A percentile compares a stretch with the other conserved stretches of the same genome.
These are phyloP conservation scores for Lentinula aciculospora DNA, from an alignment of 768 basidiomycete genomes.

Conservation along the genomic window DNA sequence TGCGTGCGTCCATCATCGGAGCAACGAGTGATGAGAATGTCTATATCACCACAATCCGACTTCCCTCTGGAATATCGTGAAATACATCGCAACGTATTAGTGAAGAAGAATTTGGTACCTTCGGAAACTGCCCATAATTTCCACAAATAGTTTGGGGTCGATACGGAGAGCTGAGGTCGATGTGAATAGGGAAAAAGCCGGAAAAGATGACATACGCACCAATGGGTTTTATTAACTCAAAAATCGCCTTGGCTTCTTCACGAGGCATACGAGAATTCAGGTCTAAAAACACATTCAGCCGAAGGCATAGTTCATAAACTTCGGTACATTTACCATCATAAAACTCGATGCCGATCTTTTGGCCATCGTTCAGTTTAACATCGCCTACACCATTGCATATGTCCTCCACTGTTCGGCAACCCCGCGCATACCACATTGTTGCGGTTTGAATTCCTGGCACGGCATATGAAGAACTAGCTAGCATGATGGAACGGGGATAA, in stretches of 20 bases:
- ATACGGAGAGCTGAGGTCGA: conserved; percentile 52
- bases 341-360: conserved; percentile 61
- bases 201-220: conserved; percentile 34
- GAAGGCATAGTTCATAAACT: background rate
- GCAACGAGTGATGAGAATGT: conserved; percentile 79
- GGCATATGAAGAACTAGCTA: background rate
- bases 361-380: conserved; percentile 51
- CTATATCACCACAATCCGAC: conserved; percentile 84
- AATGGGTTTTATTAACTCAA: conserved; percentile 62
- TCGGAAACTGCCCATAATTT: conserved; percentile 91
- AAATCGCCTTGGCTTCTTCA: conserved; percentile 70
- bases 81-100: background rate
- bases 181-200: background rate
- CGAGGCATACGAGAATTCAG: conserved; percentile 85
- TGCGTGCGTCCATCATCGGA: conserved; percentile 72
- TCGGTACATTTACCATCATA: conserved; percentile 52
- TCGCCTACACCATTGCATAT: conserved; percentile 53
- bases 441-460: conserved; percentile 57
- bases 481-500: background rate
- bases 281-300: conserved; percentile 36
- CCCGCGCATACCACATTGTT: conserved; percentile 66
- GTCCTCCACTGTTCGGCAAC: conserved; percentile 78
- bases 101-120: conserved; percentile 32
- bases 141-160: conserved; percentile 66
- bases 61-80: conserved; percentile 61